A percentile compares a stretch with the other conserved stretches of the same genome.
These are phyloP conservation scores for Epichloe brachyelytri DNA, from an alignment of 2,329 filamentous ascomycete species.

Conservation along the genomic window DNA sequence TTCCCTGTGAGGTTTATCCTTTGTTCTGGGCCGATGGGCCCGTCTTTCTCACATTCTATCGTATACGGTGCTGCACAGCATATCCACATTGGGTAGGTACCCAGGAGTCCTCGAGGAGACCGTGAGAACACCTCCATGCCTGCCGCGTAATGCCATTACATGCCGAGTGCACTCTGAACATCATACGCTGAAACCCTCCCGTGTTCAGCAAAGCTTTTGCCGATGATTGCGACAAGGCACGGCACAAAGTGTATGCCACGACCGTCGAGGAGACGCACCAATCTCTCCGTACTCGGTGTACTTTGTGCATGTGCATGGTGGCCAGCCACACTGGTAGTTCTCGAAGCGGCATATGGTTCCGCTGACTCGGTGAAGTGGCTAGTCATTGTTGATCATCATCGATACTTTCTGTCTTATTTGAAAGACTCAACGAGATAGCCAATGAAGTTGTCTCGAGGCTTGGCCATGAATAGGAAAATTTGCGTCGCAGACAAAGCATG, in stretches of 20 bases:
- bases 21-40: not conserved
- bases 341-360: slow-evolving; percentile 1
- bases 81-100: too few relatives aligned
- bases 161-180: too few relatives aligned
- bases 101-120: too few relatives aligned
- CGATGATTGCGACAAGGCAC: not conserved
- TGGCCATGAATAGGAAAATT: not conserved
- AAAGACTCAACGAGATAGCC: not conserved
- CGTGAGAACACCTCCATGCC: too few relatives aligned
- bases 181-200: too few relatives aligned
- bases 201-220: not conserved
- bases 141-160: too few relatives aligned
- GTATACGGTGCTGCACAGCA: too few relatives aligned
- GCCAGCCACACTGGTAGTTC: not conserved
- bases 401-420: not conserved
- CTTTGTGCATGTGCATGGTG: not conserved
- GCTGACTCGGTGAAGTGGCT: not conserved
- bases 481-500: not conserved
- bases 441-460: not conserved
- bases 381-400: not conserved
- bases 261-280: not conserved
- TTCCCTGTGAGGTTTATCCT: not conserved
- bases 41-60: not conserved
- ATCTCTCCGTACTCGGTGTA: not conserved
- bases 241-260: not conserved